Base-by-base conservation (phyloP, 108 stramenopile genomes). In the Cyclotella kingstonii region DNA sequence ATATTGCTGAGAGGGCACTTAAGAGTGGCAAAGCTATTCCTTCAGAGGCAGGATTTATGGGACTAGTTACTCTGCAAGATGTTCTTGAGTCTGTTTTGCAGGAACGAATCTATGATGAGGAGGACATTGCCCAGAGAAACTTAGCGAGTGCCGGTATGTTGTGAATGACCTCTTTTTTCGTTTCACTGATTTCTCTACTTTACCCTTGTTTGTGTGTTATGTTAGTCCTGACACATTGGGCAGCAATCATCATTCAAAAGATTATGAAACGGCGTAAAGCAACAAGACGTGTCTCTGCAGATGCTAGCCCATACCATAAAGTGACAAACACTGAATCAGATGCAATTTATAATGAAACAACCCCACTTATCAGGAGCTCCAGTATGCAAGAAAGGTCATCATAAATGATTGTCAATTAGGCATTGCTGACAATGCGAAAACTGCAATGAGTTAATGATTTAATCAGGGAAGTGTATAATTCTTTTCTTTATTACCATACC, bases 51-150 rank as follows among this genome's bases (percentile, higher is more conserved):
- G 78, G 81, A 2, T 70, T 82, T 38, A 78, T 85, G 76, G 84
- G 84, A 9, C 73, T 82, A 21, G 59, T 85, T 19, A 85, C 84
- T 7, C 51, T 85, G 66, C 81, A 82, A 42, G 84, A 85, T 55
- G 54, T 84, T 9, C 61, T 87, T 39, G 81, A 83, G 59, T 54
- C 58, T n/a, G 54, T 86, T 15, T 59, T 86, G 30, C 82, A 86
- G 52, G 72, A 73, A 18, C 61, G 61, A 35, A 83, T 86, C 51
- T 68, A 76, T 51, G 85, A 86, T 46, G 85, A 85, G 50, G 48
- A 39, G 3, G 84, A 85, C 47, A 51, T 72, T 19, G 26, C 48
- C 7, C 80, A 85, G 33, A 68, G 81, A 1, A 75, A 80, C 54
- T 62, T 59, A 21, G 81, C 78, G 9, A 60, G 58, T 10, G 60